A percentile compares a stretch with the other conserved stretches of the same genome.
These are phyloP conservation scores for Verticillium dahliae DNA, from an alignment of 2,329 filamentous ascomycete species.

Conservation along the genomic window DNA sequence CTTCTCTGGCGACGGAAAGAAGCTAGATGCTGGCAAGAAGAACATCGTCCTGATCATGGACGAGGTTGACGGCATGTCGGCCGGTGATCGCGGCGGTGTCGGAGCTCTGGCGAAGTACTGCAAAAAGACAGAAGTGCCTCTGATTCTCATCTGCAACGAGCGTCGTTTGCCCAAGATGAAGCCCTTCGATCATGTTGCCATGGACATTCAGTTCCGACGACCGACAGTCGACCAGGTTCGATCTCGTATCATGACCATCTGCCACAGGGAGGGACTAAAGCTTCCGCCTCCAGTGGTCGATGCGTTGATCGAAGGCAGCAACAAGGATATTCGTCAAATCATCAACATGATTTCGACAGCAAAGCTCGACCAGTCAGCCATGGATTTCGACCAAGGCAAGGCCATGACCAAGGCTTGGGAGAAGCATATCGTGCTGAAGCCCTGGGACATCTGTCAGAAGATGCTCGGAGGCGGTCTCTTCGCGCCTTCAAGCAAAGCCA, in stretches of 20 bases:
- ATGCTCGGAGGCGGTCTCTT: constrained; percentile 87
- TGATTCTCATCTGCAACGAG: constrained; percentile 98
- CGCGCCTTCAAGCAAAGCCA: constrained; percentile 72
- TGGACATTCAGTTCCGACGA: constrained; percentile 79
- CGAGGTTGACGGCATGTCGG: constrained; percentile 98
- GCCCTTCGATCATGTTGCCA: constrained; percentile 83
- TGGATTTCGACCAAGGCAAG: constrained; percentile 82
- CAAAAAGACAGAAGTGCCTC: constrained; percentile 88
- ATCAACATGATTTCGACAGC: constrained; percentile 98
- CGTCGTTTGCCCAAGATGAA: constrained; percentile 94
- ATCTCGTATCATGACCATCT: constrained; percentile 90
- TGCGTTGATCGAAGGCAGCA: constrained; percentile 88
- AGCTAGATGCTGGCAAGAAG: constrained; percentile 75
- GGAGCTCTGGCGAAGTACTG: constrained; percentile 90
- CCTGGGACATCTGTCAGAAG: constrained; percentile 96
- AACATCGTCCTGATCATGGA: constrained; percentile 98
- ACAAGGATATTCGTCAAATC: constrained; percentile 93
- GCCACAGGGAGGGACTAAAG: constrained; percentile 83
- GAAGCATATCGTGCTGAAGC: constrained; percentile 93
- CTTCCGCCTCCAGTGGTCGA: constrained; percentile 79
- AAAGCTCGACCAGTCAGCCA: constrained; percentile 74
- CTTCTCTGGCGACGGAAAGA: constrained; percentile 78
- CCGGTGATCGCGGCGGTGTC: constrained; percentile 90
- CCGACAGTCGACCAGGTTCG: constrained; percentile 89
- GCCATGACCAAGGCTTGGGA: constrained; percentile 97